These are phyloP conservation scores for Scleromitrula shiraiana DNA, from an alignment of 2,329 filamentous ascomycete genomes.

Conservation along the genomic window DNA sequence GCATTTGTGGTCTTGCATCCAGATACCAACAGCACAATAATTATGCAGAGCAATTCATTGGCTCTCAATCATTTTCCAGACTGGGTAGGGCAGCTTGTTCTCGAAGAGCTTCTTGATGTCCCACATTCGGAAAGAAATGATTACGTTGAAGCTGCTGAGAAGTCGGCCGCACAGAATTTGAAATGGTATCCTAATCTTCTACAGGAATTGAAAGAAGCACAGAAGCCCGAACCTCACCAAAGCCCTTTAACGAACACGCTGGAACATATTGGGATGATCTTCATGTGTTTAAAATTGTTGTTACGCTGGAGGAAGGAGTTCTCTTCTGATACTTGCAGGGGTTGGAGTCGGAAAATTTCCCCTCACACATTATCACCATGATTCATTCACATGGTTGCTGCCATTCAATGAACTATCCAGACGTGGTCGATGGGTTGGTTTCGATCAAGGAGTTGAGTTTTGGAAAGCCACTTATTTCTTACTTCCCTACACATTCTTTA, in stretches of 20 bases:
- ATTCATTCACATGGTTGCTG: not conserved
- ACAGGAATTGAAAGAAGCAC: not conserved
- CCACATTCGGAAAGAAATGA: conserved; percentile 1
- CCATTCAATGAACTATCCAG: not conserved
- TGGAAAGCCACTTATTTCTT: no score
- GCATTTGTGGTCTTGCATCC: conserved; percentile 22
- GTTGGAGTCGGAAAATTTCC: not conserved
- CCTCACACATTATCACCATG: not conserved
- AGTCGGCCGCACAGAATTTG: not conserved
- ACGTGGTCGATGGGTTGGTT: not conserved
- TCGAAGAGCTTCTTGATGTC: conserved; percentile 17
- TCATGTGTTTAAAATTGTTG: not conserved
- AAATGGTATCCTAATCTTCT: not conserved
- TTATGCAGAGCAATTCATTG: conserved; percentile 23
- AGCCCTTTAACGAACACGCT: not conserved
- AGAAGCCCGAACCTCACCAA: not conserved
- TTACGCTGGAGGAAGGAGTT: not conserved
- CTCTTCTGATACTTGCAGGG: not conserved
- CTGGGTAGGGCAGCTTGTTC: conserved; percentile 19
- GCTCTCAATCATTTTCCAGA: conserved; percentile 18
- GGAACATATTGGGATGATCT: not conserved
- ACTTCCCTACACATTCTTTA: no score
- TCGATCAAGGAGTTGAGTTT: not conserved
- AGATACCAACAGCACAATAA: conserved; percentile 25
- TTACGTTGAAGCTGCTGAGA: conserved; percentile 1